phyloP scores from a whole-genome alignment of 139 green algal species.

The Chlamydomonas sp. region DNA sequence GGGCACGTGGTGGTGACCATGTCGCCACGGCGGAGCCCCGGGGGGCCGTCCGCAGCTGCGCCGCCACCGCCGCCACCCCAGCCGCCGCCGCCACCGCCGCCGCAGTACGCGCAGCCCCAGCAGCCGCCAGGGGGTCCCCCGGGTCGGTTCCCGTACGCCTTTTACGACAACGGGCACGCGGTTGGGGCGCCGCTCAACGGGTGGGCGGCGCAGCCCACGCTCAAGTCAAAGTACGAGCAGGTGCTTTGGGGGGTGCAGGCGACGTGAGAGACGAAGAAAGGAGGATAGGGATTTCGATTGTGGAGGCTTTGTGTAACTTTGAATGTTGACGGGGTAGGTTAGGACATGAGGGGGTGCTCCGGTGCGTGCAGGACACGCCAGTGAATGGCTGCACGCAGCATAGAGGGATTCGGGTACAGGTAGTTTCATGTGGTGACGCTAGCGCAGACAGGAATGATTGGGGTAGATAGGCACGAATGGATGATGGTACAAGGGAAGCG shows the following conservation, averaged over 20 bases:
- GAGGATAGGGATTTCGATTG: too few relatives aligned
- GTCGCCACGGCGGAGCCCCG: not conserved
- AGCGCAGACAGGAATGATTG: too few relatives aligned
- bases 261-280: not conserved
- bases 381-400: too few relatives aligned
- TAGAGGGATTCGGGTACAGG: too few relatives aligned
- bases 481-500: too few relatives aligned
- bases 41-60: not conserved
- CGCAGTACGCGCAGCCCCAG: not conserved
- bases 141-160: slow-evolving; percentile 6
- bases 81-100: not conserved
- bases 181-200: not conserved
- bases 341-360: too few relatives aligned
- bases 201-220: not conserved
- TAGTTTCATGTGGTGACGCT: too few relatives aligned
- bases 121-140: too few relatives aligned
- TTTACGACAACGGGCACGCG: slow-evolving; percentile 4
- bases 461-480: too few relatives aligned
- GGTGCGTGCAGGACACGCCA: too few relatives aligned
- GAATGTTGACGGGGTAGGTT: too few relatives aligned
- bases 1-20: not conserved
- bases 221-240: slow-evolving; percentile 17
- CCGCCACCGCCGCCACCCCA: not conserved
- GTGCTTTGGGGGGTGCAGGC: not conserved
- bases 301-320: too few relatives aligned